phyloP scores from a whole-genome alignment of 306 rosid genomes.

The Lablab purpureus region DNA sequence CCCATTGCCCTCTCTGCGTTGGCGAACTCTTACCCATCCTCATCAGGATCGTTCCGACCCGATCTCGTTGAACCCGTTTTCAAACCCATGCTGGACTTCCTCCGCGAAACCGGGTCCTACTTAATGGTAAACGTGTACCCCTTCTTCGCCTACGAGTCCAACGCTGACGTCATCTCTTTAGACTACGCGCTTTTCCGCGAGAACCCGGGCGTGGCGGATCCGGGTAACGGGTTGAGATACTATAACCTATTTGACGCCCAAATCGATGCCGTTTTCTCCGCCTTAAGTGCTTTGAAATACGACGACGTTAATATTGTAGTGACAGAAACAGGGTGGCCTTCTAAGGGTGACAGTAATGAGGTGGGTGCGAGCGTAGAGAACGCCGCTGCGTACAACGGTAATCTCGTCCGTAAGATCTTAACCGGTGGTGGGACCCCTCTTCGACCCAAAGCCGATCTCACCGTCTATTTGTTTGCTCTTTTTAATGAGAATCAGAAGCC shows the following conservation, averaged over 20 bases:
- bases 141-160: conserved; percentile 91
- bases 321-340: conserved; percentile 95
- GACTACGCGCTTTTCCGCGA: conserved; percentile 85
- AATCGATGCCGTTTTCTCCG: conserved; percentile 94
- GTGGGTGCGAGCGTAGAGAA: conserved; percentile 79
- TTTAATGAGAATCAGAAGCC: conserved; percentile 82
- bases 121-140: conserved; percentile 98
- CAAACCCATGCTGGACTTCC: conserved; percentile 75
- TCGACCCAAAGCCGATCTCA: conserved; percentile 81
- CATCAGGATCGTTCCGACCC: conserved; percentile 86
- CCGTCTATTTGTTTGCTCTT: conserved; percentile 88
- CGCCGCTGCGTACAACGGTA: conserved; percentile 92
- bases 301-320: conserved; percentile 74
- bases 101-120: conserved; percentile 79
- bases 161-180: conserved; percentile 79
- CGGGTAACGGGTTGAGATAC: conserved; percentile 83
- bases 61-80: conserved; percentile 75
- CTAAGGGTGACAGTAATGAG: conserved; percentile 77
- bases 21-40: conserved; percentile 85
- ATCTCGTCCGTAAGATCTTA: conserved; percentile 82
- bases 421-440: conserved; percentile 79
- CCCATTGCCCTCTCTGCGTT: conserved; percentile 91
- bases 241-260: conserved; percentile 88
- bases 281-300: conserved; percentile 71
- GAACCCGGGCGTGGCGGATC: conserved; percentile 82